phyloP scores from a whole-genome alignment of 371 early-diverging fungal genomes.

The Mortierella sp. region DNA sequence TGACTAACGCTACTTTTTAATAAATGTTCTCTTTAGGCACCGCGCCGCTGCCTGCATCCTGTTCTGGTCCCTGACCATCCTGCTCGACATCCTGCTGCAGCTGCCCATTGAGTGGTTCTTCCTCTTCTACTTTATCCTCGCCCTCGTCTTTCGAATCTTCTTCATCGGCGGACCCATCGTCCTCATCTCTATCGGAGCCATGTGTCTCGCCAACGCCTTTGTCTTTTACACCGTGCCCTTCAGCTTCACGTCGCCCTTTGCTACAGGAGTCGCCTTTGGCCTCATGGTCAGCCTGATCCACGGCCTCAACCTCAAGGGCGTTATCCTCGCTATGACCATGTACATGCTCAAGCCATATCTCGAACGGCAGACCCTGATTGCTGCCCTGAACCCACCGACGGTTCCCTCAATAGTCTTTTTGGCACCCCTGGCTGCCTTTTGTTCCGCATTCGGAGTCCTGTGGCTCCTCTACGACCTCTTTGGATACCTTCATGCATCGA shows the following conservation, averaged over 20 bases:
- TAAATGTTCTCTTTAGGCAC: slow-evolving; percentile 27
- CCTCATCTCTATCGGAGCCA: slow-evolving; percentile 57
- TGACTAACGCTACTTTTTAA: not conserved
- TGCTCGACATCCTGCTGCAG: slow-evolving; percentile 57
- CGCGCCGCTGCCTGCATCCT: slow-evolving; percentile 57
- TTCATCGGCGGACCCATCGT: slow-evolving; percentile 60
- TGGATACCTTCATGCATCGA: slow-evolving; percentile 56
- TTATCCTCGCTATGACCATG: slow-evolving; percentile 61
- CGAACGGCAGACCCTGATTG: slow-evolving; percentile 54
- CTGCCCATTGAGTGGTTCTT: slow-evolving; percentile 69
- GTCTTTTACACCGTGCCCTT: slow-evolving; percentile 59
- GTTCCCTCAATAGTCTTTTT: slow-evolving; percentile 57
- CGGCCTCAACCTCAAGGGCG: slow-evolving; percentile 62
- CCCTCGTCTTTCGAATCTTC: slow-evolving; percentile 61
- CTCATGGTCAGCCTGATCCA: slow-evolving; percentile 65
- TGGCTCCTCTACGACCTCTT: slow-evolving; percentile 61
- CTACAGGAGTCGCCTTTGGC: slow-evolving; percentile 63
- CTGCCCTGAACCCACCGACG: slow-evolving; percentile 46
- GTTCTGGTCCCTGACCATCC: slow-evolving; percentile 59
- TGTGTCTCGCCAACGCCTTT: slow-evolving; percentile 58
- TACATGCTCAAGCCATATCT: slow-evolving; percentile 60
- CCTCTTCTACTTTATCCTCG: slow-evolving; percentile 63
- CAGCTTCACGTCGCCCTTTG: slow-evolving; percentile 59
- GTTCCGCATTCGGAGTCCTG: slow-evolving; percentile 61
- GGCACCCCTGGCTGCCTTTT: slow-evolving; percentile 64